Evolutionary conservation across 2,329 filamentous ascomycete genomes (phyloP), one percentile per base, ranked within the genome.

Genomic region (Stagonosporopsis chrysanthemi): DNA sequence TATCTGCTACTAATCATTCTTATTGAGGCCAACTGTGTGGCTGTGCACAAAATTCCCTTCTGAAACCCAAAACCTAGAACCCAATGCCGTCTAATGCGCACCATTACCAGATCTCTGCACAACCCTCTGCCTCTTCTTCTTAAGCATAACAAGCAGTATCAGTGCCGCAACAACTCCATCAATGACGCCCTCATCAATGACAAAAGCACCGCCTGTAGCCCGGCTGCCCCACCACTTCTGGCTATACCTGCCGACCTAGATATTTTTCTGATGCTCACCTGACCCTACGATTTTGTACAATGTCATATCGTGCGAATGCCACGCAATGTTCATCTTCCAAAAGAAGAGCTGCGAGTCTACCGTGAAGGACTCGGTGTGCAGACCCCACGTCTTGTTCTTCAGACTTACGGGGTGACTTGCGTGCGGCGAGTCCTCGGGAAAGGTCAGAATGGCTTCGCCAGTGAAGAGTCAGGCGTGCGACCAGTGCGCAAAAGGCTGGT

Each of bases 51-150:
- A 11, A 12, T 9, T 29, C 7, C 28, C 3, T 6, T 26, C 24
- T 26, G 8, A 4, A 26, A 26, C 6, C 24, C 3, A 3, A 4
- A 26, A 26, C 24, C 8, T 8, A 26, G 8, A 29, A 36, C 9
- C 33, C 2, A 15, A 26, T 11, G 2, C 17, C 11, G 17, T 23
- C 29, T 38, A 47, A 28, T 38, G 15, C 22, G 44, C 44, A 38
- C 44, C 31, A 47, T 47, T 38, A 2, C 44, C 44, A 19, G 26
- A 36, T 31, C 44, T 36, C 9, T 47, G 31, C 1, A 2, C 44
- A 12, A 22, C 19, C 14, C 44, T 47, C 44, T 38, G 44, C 23
- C 44, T 38, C 33, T 47, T 47, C 33, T 47, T 47, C 33, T 47
- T 38, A 15, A 47, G 22, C 6, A 47, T 22, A 26, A 38, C n/a